These are phyloP conservation scores for Aspergillus ustus DNA, from an alignment of 2,329 filamentous ascomycete species.

Conservation along the genomic window DNA sequence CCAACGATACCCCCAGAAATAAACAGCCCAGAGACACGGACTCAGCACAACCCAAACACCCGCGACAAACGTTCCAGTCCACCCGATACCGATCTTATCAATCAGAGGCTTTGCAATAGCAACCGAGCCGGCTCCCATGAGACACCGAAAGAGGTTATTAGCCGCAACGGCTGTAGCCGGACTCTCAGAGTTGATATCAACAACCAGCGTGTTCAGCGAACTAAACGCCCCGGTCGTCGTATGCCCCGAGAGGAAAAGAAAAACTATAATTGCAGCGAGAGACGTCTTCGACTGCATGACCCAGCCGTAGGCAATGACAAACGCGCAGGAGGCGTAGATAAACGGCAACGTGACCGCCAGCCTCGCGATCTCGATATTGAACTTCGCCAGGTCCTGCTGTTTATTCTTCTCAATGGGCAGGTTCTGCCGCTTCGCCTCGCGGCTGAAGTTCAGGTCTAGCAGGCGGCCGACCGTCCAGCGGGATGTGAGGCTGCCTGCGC, in stretches of 20 bases:
- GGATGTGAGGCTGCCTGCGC: constrained; percentile 34
- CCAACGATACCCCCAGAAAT: no score
- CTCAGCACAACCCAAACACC: no score
- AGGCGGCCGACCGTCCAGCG: constrained; percentile 36
- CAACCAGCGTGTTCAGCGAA: constrained; percentile 49
- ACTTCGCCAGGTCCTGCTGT: constrained; percentile 56
- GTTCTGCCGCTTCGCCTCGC: constrained; percentile 58
- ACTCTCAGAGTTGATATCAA: constrained; percentile 40
- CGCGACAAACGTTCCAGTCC: constrained; percentile 23
- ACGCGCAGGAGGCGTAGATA: constrained; percentile 29
- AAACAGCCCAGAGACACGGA: no score
- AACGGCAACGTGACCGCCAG: constrained; percentile 39
- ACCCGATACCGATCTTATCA: constrained; percentile 30
- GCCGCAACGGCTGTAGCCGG: constrained; percentile 29
- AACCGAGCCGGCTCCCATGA: constrained; percentile 30
- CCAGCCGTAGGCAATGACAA: constrained; percentile 45
- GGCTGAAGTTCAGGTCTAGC: constrained; percentile 74
- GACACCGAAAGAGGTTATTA: constrained; percentile 29
- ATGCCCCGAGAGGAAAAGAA: constrained; percentile 41
- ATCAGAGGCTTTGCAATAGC: constrained; percentile 28
- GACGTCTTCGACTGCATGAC: constrained; percentile 38
- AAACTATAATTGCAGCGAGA: constrained; percentile 38
- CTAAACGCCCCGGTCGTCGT: constrained; percentile 42
- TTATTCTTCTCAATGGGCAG: constrained; percentile 48
- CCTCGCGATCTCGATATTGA: constrained; percentile 54